Conservation (phyloP, 2,329 filamentous ascomycete genomes). For the Trichoderma guizhouense region DNA sequence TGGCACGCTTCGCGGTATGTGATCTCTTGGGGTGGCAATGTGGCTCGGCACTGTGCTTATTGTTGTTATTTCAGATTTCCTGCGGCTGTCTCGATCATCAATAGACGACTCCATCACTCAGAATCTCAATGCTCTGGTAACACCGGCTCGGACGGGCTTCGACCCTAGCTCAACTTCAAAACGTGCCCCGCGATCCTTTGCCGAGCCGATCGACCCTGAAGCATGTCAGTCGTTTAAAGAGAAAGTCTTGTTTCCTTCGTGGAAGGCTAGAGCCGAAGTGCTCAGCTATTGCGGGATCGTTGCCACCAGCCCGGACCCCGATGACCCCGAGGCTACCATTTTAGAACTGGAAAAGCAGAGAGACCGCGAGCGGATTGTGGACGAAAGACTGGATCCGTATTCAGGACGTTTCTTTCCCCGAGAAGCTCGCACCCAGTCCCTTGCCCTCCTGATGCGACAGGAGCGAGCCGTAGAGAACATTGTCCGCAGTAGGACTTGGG, state of each 20-base stretch:
- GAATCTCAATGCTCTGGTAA: slow-evolving; percentile 84
- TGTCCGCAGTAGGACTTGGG: slow-evolving; percentile 79
- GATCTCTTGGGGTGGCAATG: too few species aligned
- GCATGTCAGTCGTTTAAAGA: slow-evolving; percentile 73
- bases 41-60: not conserved
- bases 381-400: slow-evolving; percentile 92
- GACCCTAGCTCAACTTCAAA: slow-evolving; percentile 73
- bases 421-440: slow-evolving; percentile 74
- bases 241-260: slow-evolving; percentile 78
- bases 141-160: slow-evolving; percentile 69
- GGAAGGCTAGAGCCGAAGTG: slow-evolving; percentile 79
- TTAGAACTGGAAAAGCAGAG: slow-evolving; percentile 67
- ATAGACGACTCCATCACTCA: slow-evolving; percentile 94
- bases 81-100: slow-evolving; percentile 76
- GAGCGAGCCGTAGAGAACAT: slow-evolving; percentile 76
- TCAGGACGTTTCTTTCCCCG: slow-evolving; percentile 75
- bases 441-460: slow-evolving; percentile 71
- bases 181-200: slow-evolving; percentile 50
- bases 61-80: slow-evolving; percentile 68
- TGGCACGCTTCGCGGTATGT: slow-evolving; percentile 62
- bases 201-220: slow-evolving; percentile 53
- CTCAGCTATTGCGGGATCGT: slow-evolving; percentile 87
- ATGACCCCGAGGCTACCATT: slow-evolving; percentile 73
- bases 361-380: slow-evolving; percentile 69
- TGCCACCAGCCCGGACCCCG: slow-evolving; percentile 79